Percentiles rank a stretch among this genome's conserved stretches.
Conservation (phyloP, 1,284 basidiomycete species). For the Tilletia caries region DNA sequence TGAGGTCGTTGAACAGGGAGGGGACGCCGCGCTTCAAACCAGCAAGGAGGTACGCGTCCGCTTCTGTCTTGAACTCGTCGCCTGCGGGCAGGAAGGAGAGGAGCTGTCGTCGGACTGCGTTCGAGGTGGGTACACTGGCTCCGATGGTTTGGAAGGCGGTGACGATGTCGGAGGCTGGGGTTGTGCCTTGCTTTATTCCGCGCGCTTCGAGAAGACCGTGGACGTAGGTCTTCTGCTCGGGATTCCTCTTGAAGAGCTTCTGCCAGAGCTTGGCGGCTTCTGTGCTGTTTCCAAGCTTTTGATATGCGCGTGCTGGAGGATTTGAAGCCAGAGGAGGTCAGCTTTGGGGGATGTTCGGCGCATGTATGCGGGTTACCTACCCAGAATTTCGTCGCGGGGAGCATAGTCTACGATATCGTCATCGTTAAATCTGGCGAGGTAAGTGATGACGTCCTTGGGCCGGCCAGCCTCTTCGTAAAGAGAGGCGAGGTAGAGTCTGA, state of each 20-base stretch:
- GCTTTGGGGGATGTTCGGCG: not conserved
- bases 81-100: conserved; percentile 18
- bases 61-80: conserved; percentile 67
- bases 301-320: conserved; percentile 28
- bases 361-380: conserved; percentile 58
- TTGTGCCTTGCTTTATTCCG: conserved; percentile 61
- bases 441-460: conserved; percentile 59
- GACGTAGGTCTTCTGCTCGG: conserved; percentile 80
- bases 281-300: conserved; percentile 63
- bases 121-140: not conserved
- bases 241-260: conserved; percentile 75
- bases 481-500: conserved; percentile 74
- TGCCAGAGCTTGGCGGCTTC: conserved; percentile 77
- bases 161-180: not conserved
- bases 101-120: not conserved
- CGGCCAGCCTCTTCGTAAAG: conserved; percentile 72
- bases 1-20: conserved; percentile 89
- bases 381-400: conserved; percentile 64
- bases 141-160: not conserved
- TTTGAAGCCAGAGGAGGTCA: not conserved
- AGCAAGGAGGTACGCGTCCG: conserved; percentile 67
- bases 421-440: conserved; percentile 63
- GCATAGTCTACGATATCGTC: conserved; percentile 34
- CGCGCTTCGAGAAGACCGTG: conserved; percentile 67
- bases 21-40: conserved; percentile 83